Evolutionary conservation across 2,329 filamentous ascomycete species (phyloP), one percentile per base, ranked within the genome.

Genomic region (Alternaria consortialis): DNA sequence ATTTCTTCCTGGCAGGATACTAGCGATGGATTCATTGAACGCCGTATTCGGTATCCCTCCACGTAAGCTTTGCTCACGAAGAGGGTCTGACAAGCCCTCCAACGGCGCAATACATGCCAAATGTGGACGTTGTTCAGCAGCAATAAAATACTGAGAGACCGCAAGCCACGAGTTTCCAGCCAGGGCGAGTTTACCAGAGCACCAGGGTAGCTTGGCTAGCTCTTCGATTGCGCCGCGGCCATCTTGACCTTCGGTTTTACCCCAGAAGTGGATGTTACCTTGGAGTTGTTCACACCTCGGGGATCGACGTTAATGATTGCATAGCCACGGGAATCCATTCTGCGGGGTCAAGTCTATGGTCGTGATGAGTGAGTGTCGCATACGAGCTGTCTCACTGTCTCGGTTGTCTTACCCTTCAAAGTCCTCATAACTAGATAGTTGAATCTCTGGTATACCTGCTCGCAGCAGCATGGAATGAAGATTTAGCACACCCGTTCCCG

Each of bases 81-180:
- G 9, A 31, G 44, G 29, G 17, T 47, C 65, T 1, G 75, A 76
- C 32, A 72, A 77, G n/a, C 80, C 83, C 64, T 85, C 83, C 80
- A 81, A 81, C 47, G 74, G 84, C 1, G 81, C 81, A 32, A 84
- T 82, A 0, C 74, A 74, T 25, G 73, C 74, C 7, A 83, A 69
- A 11, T 71, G 75, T 0, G 80, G 81, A 9, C 81, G 82, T 17
- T 77, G 69, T 56, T 78, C 67, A 0, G 79, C 73, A 0, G 80
- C 82, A 17, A 82, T 78, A 46, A 80, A 80, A 72, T 75, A 80
- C 58, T 83, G 81, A 11, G 37, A 20, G 8, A 63, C 60, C 80
- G 80, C 81, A 11, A 83, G 74, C 25, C 76, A 75, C 0, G 79
- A 81, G 51, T 84, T 84, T 0, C 82, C 82, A 1, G 79, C 76